Conservation (phyloP, 2,329 filamentous ascomycete genomes). For the Tolypocladium nubicola region DNA sequence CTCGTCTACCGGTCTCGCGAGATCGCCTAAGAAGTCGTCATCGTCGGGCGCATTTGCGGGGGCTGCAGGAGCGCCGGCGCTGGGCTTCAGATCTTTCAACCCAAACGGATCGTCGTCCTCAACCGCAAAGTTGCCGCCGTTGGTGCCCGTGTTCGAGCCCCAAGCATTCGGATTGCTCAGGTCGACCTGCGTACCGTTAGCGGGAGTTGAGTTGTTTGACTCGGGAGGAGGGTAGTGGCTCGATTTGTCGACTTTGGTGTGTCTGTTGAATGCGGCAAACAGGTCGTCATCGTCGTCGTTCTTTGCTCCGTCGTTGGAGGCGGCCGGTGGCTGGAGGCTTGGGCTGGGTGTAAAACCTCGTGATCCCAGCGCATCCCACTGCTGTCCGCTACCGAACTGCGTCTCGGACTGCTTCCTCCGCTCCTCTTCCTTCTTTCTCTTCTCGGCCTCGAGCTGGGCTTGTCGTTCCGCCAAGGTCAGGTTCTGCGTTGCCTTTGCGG, state of each 20-base stretch:
- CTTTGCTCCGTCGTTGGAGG: slow-evolving; percentile 6
- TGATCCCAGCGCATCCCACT: slow-evolving; percentile 64
- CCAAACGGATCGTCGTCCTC: slow-evolving; percentile 90
- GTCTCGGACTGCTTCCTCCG: slow-evolving; percentile 59
- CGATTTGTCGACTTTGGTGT: slow-evolving; percentile 56
- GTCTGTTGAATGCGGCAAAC: slow-evolving; percentile 56
- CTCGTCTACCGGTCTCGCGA: slow-evolving; percentile 55
- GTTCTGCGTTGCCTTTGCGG: slow-evolving; percentile 52
- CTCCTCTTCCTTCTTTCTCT: slow-evolving; percentile 63
- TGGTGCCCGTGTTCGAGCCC: slow-evolving; percentile 19
- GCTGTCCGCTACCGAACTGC: slow-evolving; percentile 66
- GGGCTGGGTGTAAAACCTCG: slow-evolving; percentile 31
- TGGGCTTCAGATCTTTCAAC: slow-evolving; percentile 50
- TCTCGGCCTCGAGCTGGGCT: slow-evolving; percentile 53
- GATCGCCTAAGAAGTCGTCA: slow-evolving; percentile 55
- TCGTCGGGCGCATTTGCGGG: slow-evolving; percentile 34
- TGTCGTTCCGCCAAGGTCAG: slow-evolving; percentile 72
- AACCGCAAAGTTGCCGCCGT: slow-evolving; percentile 30
- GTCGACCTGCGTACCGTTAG: slow-evolving; percentile 33
- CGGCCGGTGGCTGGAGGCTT: slow-evolving; percentile 10
- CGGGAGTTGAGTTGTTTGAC: slow-evolving; percentile 33
- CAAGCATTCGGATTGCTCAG: slow-evolving; percentile 45
- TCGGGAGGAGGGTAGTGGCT: slow-evolving; percentile 51
- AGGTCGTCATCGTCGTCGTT: slow-evolving; percentile 46
- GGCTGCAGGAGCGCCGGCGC: slow-evolving; percentile 15